phyloP scores from a whole-genome alignment of 768 basidiomycete genomes.

The Fibroporia radiculosa region DNA sequence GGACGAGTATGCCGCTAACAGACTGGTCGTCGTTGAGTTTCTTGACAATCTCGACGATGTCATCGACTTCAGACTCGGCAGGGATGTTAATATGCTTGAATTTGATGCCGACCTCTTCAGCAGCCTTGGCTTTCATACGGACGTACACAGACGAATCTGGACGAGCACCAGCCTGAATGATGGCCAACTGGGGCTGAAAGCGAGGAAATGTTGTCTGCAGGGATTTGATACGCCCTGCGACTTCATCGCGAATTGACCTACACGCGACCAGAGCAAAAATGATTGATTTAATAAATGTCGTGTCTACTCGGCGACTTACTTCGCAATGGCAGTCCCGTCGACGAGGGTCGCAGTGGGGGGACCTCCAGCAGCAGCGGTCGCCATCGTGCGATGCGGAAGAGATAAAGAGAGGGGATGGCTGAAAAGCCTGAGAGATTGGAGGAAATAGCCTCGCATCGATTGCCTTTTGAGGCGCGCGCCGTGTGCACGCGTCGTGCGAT shows the following conservation, averaged over 20 bases:
- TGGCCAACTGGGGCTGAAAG: constrained; percentile 84
- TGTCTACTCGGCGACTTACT: constrained; percentile 38
- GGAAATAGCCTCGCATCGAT: constrained; percentile 14
- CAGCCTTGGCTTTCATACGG: constrained; percentile 96
- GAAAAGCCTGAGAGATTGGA: constrained; percentile 6
- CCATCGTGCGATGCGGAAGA: constrained; percentile 21
- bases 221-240: constrained; percentile 60
- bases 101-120: constrained; percentile 86
- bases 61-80: constrained; percentile 61
- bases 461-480: constrained; percentile 17
- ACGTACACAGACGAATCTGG: constrained; percentile 90
- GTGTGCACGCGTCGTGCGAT: constrained; percentile 13
- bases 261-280: constrained; percentile 7
- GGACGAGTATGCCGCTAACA: constrained; percentile 88
- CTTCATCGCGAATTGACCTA: constrained; percentile 75
- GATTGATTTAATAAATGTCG: constrained; percentile 1
- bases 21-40: constrained; percentile 76
- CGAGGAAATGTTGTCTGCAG: constrained; percentile 68
- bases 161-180: constrained; percentile 90
- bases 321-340: constrained; percentile 80
- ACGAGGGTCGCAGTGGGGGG: constrained; percentile 48
- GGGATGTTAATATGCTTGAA: constrained; percentile 74
- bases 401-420: constrained; percentile 13
- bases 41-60: constrained; percentile 70
- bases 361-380: constrained; percentile 9